Conservation (phyloP, 495 filamentous ascomycete genomes). For the Saxophila tyrrhenica region DNA sequence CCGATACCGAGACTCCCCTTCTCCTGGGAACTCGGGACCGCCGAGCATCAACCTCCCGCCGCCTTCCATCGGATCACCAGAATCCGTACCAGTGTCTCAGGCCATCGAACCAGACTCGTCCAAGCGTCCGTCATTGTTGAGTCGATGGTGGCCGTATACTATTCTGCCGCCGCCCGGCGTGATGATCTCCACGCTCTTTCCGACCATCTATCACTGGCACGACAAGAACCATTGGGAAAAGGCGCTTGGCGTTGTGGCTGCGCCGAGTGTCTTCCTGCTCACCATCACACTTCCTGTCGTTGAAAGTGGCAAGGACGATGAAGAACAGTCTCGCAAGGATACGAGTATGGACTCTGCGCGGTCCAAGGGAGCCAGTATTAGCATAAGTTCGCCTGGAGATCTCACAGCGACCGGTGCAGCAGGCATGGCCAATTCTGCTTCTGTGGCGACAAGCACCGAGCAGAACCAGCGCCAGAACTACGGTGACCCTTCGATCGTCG, state of each 20-base stretch:
- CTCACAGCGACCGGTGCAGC: background rate
- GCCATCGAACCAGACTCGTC: constrained; percentile 10
- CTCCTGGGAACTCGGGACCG: constrained; percentile 27
- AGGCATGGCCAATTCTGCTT: background rate
- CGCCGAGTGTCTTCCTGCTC: constrained; percentile 80
- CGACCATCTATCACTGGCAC: constrained; percentile 69
- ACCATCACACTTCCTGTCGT: constrained; percentile 90
- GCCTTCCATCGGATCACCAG: constrained; percentile 35
- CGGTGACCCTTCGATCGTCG: background rate
- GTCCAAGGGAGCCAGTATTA: constrained; percentile 1
- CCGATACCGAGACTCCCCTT: constrained; percentile 37
- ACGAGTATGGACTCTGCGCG: background rate
- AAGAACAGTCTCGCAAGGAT: constrained; percentile 27
- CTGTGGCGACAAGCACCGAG: background rate
- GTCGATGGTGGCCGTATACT: constrained; percentile 58
- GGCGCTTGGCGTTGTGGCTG: constrained; percentile 62
- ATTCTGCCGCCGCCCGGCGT: constrained; percentile 57
- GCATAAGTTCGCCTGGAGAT: background rate
- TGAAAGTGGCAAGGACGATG: constrained; percentile 47
- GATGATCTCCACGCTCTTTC: constrained; percentile 70
- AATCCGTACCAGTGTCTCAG: constrained; percentile 31
- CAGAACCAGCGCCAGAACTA: background rate
- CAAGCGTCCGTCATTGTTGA: constrained; percentile 5
- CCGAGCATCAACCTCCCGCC: constrained; percentile 44
- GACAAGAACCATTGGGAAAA: constrained; percentile 70